phyloP scores from a whole-genome alignment of 768 basidiomycete genomes.

The Rickenella mellea region DNA sequence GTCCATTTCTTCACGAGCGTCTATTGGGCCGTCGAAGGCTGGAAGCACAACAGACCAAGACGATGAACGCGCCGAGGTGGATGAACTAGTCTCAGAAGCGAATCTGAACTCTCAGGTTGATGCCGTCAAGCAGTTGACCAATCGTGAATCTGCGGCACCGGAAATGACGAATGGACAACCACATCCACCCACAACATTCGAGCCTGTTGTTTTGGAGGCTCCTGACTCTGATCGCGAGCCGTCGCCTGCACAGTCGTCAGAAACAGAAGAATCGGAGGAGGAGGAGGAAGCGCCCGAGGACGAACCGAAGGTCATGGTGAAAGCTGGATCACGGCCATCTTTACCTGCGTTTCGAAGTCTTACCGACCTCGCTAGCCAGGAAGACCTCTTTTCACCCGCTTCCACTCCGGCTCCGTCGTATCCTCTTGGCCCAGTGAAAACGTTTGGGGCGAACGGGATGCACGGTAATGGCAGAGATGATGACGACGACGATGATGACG shows the following conservation, averaged over 20 bases:
- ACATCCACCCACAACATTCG: no score
- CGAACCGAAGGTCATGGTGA: background rate
- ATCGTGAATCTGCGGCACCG: no score
- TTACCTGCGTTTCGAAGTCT: constrained; percentile 31
- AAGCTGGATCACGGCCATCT: background rate
- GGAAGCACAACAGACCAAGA: no score
- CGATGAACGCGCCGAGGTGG: no score
- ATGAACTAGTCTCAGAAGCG: no score
- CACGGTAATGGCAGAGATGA: constrained; percentile 27
- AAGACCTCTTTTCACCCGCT: constrained; percentile 24
- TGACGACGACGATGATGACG: constrained; percentile 24
- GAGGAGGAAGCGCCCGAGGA: constrained; percentile 1
- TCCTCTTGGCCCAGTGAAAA: constrained; percentile 21
- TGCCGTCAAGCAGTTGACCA: no score
- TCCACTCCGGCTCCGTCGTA: constrained; percentile 13
- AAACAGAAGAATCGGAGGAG: background rate
- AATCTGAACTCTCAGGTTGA: no score
- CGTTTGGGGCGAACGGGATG: constrained; percentile 18
- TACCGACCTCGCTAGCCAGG: constrained; percentile 39
- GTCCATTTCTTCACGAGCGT: no score
- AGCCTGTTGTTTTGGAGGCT: no score
- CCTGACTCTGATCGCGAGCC: no score
- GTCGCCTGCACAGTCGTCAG: background rate
- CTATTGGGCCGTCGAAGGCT: no score
- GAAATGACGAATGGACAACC: no score